Evolutionary conservation across 1,284 basidiomycete genomes (phyloP).

Genomic region (Sanghuangporus baumii): DNA sequence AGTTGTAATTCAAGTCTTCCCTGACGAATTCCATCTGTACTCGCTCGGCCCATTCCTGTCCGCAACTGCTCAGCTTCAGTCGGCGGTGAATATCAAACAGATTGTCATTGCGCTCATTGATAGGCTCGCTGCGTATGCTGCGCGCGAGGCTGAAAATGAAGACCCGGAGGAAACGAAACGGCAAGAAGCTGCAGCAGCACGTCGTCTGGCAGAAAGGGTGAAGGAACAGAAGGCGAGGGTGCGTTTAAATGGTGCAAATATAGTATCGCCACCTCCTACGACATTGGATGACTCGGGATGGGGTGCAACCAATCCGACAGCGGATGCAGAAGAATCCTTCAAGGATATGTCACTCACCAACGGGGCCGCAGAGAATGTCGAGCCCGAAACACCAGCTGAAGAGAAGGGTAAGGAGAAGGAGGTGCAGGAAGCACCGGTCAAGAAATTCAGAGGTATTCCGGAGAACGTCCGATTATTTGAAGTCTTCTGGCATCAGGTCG

Average conservation of each 20-base stretch:
- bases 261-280: conserved; percentile 15
- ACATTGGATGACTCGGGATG: conserved; percentile 18
- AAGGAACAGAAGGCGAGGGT: conserved; percentile 61
- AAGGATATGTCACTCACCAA: conserved; percentile 25
- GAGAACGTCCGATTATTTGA: conserved; percentile 91
- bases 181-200: conserved; percentile 87
- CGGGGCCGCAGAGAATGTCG: conserved; percentile 22
- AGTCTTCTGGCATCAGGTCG: conserved; percentile 98
- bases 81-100: conserved; percentile 94
- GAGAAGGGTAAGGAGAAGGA: conserved; percentile 55
- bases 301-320: conserved; percentile 19
- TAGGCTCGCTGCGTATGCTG: conserved; percentile 89
- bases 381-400: conserved; percentile 29
- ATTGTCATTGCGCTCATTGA: conserved; percentile 96
- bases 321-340: conserved; percentile 29
- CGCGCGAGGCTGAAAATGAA: conserved; percentile 89
- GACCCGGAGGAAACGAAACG: conserved; percentile 87
- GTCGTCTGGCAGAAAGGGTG: conserved; percentile 80
- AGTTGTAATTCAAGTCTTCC: conserved; percentile 96
- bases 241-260: conserved; percentile 42
- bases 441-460: conserved; percentile 89
- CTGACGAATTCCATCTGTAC: conserved; percentile 93
- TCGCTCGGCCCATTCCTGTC: conserved; percentile 89
- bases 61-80: conserved; percentile 89
- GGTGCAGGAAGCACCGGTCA: conserved; percentile 34